Conservation (phyloP, 2,329 filamentous ascomycete species). For the Microsporum canis region DNA sequence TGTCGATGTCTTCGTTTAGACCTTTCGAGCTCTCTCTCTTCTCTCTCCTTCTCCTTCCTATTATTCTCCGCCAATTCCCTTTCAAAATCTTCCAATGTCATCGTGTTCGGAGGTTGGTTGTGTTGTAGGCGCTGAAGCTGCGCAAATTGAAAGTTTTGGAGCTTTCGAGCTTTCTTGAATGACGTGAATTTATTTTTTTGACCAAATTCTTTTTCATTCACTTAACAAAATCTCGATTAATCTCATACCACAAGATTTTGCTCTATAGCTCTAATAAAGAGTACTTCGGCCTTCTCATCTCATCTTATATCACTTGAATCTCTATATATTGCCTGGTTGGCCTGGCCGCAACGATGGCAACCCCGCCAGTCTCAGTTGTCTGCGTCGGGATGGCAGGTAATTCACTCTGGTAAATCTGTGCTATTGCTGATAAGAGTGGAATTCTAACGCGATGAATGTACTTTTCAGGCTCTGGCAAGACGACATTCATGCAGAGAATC, state of each 20-base stretch:
- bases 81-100: conserved; percentile 64
- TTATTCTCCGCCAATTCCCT: conserved; percentile 52
- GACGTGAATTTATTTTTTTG: neutral
- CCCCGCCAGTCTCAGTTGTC: conserved; percentile 65
- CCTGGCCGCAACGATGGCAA: conserved; percentile 30
- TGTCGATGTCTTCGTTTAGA: conserved; percentile 23
- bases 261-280: neutral
- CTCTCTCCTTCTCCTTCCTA: conserved; percentile 26
- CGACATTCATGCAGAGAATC: conserved; percentile 99
- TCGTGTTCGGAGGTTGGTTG: conserved; percentile 21
- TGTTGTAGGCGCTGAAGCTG: neutral
- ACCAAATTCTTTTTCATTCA: neutral
- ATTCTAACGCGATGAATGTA: neutral
- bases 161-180: neutral
- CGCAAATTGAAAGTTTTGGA: neutral
- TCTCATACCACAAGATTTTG: neutral
- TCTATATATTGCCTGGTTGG: neutral
- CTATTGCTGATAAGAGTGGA: neutral
- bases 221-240: neutral
- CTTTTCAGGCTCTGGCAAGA: conserved; percentile 73
- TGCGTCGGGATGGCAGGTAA: conserved; percentile 93
- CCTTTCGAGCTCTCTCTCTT: conserved; percentile 22
- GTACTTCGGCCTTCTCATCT: neutral
- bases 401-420: conserved; percentile 14
- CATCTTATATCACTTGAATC: neutral